Evolutionary conservation across 1,284 basidiomycete species (phyloP).

Genomic region (Wallemia mellicola): DNA sequence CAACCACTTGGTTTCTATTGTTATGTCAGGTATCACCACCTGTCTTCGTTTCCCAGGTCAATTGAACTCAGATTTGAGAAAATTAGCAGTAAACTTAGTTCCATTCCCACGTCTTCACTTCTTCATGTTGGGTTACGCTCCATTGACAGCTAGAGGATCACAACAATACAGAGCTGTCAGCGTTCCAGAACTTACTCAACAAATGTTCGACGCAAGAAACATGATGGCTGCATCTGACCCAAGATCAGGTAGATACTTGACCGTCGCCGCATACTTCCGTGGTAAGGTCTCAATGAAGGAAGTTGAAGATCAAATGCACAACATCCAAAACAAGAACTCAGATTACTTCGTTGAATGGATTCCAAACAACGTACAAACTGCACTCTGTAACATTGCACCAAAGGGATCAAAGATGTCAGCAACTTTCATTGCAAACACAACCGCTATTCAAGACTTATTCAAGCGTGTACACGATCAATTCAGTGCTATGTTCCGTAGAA

Average conservation of each 20-base stretch:
- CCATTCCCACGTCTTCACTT: conserved; percentile 98
- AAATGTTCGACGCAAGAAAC: conserved; percentile 98
- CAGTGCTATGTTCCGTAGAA: conserved; percentile 93
- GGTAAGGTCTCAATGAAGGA: conserved; percentile 98
- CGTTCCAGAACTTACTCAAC: conserved; percentile 81
- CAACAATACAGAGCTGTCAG: conserved; percentile 82
- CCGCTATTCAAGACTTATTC: conserved; percentile 89
- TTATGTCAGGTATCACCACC: conserved; percentile 94
- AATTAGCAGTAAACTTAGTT: conserved; percentile 96
- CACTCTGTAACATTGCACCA: conserved; percentile 67
- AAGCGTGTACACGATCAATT: conserved; percentile 92
- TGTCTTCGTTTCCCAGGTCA: conserved; percentile 62
- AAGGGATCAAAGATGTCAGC: conserved; percentile 74
- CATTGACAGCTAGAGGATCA: conserved; percentile 70
- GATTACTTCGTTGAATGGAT: conserved; percentile 98
- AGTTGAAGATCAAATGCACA: conserved; percentile 94
- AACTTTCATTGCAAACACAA: conserved; percentile 86
- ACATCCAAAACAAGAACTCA: conserved; percentile 87
- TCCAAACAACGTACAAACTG: conserved; percentile 84
- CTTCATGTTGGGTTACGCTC: conserved; percentile 95
- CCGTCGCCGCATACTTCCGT: conserved; percentile 89
- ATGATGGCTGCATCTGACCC: conserved; percentile 95
- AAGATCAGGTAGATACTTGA: conserved; percentile 75
- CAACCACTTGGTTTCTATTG: conserved; percentile 84
- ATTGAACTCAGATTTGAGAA: conserved; percentile 87